Percentiles rank a stretch among this genome's conserved stretches.
These are phyloP conservation scores for Candida glucosophila DNA, from an alignment of 1,139 yeast genomes.

Conservation along the genomic window DNA sequence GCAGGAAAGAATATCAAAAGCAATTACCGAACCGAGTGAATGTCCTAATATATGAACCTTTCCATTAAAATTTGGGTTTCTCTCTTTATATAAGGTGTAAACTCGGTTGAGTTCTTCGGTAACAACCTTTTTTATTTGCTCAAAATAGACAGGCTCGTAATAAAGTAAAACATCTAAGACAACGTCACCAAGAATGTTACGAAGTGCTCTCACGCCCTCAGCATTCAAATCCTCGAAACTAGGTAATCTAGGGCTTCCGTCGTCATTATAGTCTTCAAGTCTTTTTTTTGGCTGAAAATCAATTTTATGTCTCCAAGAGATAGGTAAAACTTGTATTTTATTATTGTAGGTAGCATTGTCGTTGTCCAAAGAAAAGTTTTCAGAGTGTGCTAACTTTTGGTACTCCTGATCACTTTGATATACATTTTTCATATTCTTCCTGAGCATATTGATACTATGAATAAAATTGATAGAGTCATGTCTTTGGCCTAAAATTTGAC, in stretches of 20 bases:
- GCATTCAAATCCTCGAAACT: slow-evolving; percentile 65
- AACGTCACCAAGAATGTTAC: slow-evolving; percentile 79
- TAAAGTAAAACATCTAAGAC: slow-evolving; percentile 76
- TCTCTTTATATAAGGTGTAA: slow-evolving; percentile 46
- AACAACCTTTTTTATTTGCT: slow-evolving; percentile 58
- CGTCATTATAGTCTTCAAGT: slow-evolving; percentile 13
- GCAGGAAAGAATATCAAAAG: slow-evolving; percentile 62
- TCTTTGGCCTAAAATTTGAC: slow-evolving; percentile 75
- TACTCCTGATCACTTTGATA: slow-evolving; percentile 39
- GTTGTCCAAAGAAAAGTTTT: no score
- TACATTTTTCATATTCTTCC: slow-evolving; percentile 55
- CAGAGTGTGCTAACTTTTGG: slow-evolving; percentile 19
- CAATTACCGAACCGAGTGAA: slow-evolving; percentile 82
- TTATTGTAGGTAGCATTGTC: slow-evolving; percentile 43
- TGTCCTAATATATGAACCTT: slow-evolving; percentile 82
- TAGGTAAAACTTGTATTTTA: slow-evolving; percentile 67
- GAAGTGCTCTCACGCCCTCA: slow-evolving; percentile 69
- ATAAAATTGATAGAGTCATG: slow-evolving; percentile 81
- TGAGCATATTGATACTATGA: slow-evolving; percentile 67
- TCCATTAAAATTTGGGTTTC: slow-evolving; percentile 73
- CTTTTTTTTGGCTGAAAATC: slow-evolving; percentile 59
- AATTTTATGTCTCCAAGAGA: slow-evolving; percentile 68
- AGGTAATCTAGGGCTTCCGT: slow-evolving; percentile 41
- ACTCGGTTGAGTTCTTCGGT: slow-evolving; percentile 63
- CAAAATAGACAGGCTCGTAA: slow-evolving; percentile 67